These are phyloP conservation scores for Boletus rubropictus DNA, from an alignment of 768 basidiomycete species.

Conservation along the genomic window DNA sequence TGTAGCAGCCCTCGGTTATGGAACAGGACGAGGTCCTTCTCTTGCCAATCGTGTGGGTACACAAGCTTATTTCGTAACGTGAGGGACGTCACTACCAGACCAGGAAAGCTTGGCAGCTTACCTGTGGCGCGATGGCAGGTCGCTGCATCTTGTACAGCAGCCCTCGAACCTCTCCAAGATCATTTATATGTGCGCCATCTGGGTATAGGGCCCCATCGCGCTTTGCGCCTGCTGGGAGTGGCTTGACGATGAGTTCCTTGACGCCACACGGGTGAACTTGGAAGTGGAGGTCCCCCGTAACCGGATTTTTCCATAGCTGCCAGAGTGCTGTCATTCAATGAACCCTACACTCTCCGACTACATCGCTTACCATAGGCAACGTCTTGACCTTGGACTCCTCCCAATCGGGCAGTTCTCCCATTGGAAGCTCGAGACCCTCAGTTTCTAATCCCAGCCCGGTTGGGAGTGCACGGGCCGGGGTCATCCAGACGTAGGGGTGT, in stretches of 20 bases:
- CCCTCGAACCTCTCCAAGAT: constrained; percentile 65
- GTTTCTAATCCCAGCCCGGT: constrained; percentile 81
- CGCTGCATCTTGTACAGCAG: constrained; percentile 83
- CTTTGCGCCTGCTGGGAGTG: constrained; percentile 57
- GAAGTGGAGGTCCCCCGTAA: constrained; percentile 76
- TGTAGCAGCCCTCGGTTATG: constrained; percentile 70
- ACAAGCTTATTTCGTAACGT: constrained; percentile 41
- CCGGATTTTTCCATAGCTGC: constrained; percentile 89
- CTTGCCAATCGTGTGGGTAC: constrained; percentile 85
- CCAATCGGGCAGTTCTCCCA: constrained; percentile 75
- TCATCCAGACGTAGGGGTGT: constrained; percentile 91
- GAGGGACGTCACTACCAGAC: background rate
- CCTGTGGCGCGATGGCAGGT: constrained; percentile 78
- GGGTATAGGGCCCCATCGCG: constrained; percentile 71
- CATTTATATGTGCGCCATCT: constrained; percentile 70
- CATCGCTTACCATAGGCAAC: constrained; percentile 51
- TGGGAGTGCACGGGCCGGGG: constrained; percentile 60
- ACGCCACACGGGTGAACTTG: constrained; percentile 85
- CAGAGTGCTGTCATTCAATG: background rate
- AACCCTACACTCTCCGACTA: background rate
- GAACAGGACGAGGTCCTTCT: constrained; percentile 61
- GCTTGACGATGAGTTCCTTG: constrained; percentile 60
- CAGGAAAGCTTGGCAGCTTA: constrained; percentile 20
- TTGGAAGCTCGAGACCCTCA: constrained; percentile 65
- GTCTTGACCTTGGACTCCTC: constrained; percentile 68